These are phyloP conservation scores for Nicotiana undulata DNA, from an alignment of 257 asterid species.

Conservation along the genomic window DNA sequence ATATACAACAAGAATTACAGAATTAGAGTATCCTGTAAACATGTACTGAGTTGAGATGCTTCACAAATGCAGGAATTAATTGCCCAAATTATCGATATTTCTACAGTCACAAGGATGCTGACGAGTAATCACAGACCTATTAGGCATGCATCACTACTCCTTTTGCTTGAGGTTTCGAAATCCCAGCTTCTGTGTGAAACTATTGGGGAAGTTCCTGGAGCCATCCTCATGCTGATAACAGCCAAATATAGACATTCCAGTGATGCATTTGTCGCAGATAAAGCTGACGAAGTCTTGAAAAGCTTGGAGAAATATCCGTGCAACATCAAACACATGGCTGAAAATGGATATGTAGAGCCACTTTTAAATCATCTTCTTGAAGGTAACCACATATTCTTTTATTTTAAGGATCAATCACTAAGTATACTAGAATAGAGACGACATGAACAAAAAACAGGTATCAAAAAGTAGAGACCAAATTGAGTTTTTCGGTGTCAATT, in stretches of 20 bases:
- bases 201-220: conserved; percentile 56
- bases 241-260: conserved; percentile 39
- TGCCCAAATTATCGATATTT: conserved; percentile 35
- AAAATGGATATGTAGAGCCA: conserved; percentile 75
- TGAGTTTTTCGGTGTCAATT: neutral
- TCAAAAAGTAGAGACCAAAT: neutral
- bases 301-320: conserved; percentile 50
- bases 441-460: neutral
- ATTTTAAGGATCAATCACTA: neutral
- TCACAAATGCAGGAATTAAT: conserved; percentile 40
- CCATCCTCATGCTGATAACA: conserved; percentile 62
- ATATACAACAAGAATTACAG: neutral
- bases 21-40: neutral
- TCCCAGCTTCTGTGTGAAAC: conserved; percentile 29
- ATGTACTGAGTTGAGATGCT: neutral
- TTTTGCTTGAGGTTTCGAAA: conserved; percentile 52
- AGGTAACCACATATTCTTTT: conserved; percentile 27
- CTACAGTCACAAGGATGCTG: conserved; percentile 46
- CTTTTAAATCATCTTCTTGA: conserved; percentile 46
- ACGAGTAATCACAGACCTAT: conserved; percentile 51
- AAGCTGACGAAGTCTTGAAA: conserved; percentile 46
- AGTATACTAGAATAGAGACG: neutral
- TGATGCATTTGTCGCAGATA: conserved; percentile 50
- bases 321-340: conserved; percentile 82
- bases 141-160: conserved; percentile 49